Base-by-base conservation (phyloP, 202 grass and related monocot genomes). In the Thinopyrum obtusiflorum region DNA sequence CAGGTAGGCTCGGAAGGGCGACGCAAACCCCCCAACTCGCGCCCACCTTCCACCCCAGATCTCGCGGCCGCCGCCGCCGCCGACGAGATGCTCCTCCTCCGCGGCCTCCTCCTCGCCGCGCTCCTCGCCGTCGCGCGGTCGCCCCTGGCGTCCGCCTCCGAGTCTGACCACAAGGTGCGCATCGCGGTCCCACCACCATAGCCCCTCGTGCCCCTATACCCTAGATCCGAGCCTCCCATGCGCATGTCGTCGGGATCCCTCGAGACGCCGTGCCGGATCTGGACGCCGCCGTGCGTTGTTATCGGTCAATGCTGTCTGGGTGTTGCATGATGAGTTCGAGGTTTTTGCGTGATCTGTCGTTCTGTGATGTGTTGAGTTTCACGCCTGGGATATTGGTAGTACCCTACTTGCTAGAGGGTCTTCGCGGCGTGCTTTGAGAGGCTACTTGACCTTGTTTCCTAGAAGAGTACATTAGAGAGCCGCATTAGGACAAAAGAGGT, bases 161-260 rank as follows among this genome's bases (percentile, higher is more conserved):
- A 98, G 82, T 86, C 81, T 76, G 91, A 98, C 78, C 95, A 98
- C 91, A 95, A 92, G 95, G 95, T 98, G 77, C 79, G 59, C 14
- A 74, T 33, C 18, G 20, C 67, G 31, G 65, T 25, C 12, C 63
- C 29, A 3, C 57, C 13, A 23, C 6, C 75, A 11, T 57, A 55
- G 21, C 61, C 23, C 49, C 14, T 13, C 77, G 4, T 21, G 7
- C 37, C 44, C 24, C 18, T n/a, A 61, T 64, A 77, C 62, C 88
- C 81, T 84, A 92, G 90, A 95, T 94, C 88, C 69, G 42, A 84
- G 28, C 83, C 36, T 8, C 35, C 35, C 20, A 27, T 24, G 36
- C 13, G 42, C 62, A 21, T 11, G 62, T 46, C 36, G 18, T 64
- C 27, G 71, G 77, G 89, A 88, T 82, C 89, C 85, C 29, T 15